phyloP scores from a whole-genome alignment of 352 stramenopile genomes.

The Phytophthora pluvialis region DNA sequence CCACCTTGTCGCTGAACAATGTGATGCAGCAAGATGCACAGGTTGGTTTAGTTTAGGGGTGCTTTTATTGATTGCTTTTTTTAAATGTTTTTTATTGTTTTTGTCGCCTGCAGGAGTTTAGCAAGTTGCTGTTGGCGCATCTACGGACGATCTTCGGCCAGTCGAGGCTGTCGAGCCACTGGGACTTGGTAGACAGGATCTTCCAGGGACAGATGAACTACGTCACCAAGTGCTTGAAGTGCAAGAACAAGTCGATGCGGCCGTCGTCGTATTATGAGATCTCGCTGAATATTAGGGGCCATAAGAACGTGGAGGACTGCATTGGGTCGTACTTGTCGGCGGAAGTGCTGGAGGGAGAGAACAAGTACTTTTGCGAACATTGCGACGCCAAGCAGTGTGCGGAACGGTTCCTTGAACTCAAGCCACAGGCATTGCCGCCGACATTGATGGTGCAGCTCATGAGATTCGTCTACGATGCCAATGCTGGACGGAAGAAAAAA shows the following conservation, averaged over 20 bases:
- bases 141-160: constrained; percentile 81
- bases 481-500: constrained; percentile 83
- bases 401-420: constrained; percentile 75
- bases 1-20: constrained; percentile 80
- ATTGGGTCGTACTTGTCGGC: constrained; percentile 74
- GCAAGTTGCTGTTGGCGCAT: constrained; percentile 83
- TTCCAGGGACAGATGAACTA: constrained; percentile 89
- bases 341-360: constrained; percentile 84
- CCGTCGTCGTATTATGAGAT: constrained; percentile 86
- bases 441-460: constrained; percentile 86
- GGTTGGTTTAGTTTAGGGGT: constrained; percentile 33
- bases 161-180: constrained; percentile 57
- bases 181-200: constrained; percentile 72
- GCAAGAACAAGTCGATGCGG: constrained; percentile 67
- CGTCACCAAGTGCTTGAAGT: constrained; percentile 82
- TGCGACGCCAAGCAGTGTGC: constrained; percentile 82
- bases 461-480: constrained; percentile 87
- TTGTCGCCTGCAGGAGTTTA: constrained; percentile 76
- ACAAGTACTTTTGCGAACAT: constrained; percentile 87
- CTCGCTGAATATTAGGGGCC: constrained; percentile 87
- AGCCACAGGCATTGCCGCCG: constrained; percentile 56
- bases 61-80: constrained; percentile 4
- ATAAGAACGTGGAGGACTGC: constrained; percentile 75
- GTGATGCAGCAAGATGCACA: constrained; percentile 89
- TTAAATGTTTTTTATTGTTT: constrained; percentile 8